phyloP scores from a whole-genome alignment of 2,329 filamentous ascomycete genomes.

The Cercospora sesami region DNA sequence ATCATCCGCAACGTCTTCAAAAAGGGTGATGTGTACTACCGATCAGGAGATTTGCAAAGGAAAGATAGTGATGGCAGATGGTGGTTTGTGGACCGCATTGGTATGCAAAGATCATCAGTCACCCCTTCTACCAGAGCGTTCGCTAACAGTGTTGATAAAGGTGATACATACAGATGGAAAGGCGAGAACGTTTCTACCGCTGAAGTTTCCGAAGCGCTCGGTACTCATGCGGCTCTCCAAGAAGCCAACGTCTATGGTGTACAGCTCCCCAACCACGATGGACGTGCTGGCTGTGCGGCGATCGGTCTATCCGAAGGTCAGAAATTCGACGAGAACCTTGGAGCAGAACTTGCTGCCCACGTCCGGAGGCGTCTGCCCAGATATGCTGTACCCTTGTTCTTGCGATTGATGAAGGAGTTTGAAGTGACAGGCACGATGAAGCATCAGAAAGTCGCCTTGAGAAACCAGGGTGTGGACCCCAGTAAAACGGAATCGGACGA shows the following conservation, averaged over 20 bases:
- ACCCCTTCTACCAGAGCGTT: background rate
- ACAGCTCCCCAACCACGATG: conserved; percentile 74
- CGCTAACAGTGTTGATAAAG: conserved; percentile 35
- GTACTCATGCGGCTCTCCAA: conserved; percentile 63
- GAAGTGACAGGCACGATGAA: conserved; percentile 83
- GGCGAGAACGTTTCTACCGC: conserved; percentile 49
- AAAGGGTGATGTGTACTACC: conserved; percentile 79
- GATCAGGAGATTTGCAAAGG: conserved; percentile 79
- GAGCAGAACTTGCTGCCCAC: conserved; percentile 61
- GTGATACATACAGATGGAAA: conserved; percentile 79
- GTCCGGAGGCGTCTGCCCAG: conserved; percentile 61
- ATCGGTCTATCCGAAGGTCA: conserved; percentile 54
- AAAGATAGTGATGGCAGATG: conserved; percentile 68
- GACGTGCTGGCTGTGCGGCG: conserved; percentile 78
- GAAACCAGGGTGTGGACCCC: conserved; percentile 73
- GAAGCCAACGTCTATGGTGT: conserved; percentile 90
- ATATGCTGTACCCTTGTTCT: conserved; percentile 76
- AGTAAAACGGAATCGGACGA: conserved; percentile 50
- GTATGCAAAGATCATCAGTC: background rate
- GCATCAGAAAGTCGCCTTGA: conserved; percentile 75
- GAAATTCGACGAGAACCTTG: conserved; percentile 36
- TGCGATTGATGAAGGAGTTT: conserved; percentile 63
- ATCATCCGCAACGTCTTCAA: conserved; percentile 70
- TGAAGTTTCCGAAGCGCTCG: conserved; percentile 76
- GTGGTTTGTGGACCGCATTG: conserved; percentile 77